Conservation (phyloP, 192 early-diverging fungal species). For the Funneliformis mosseae region DNA sequence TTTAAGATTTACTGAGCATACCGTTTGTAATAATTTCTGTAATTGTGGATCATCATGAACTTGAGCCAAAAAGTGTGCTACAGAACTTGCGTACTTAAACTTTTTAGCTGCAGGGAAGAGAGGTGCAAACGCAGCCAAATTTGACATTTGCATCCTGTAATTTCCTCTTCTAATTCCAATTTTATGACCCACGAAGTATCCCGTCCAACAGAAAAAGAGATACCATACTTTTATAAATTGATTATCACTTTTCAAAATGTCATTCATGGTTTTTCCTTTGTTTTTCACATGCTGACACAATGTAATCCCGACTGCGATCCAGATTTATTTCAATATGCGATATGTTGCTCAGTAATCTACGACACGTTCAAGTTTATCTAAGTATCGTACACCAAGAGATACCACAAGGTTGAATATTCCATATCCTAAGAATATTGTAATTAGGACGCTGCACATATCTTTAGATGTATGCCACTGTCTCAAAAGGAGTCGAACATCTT, state of each 20-base stretch:
- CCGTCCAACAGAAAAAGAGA: background rate
- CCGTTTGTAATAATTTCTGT: background rate
- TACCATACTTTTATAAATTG: background rate
- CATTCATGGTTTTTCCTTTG: background rate
- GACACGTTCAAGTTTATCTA: constrained; percentile 19
- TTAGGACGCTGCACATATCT: background rate
- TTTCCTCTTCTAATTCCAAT: background rate
- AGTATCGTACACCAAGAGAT: background rate
- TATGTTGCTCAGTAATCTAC: background rate
- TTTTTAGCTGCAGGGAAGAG: background rate
- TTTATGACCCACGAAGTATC: background rate
- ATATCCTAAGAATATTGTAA: background rate
- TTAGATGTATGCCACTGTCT: background rate
- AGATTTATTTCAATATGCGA: background rate
- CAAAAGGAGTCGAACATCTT: background rate
- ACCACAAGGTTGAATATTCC: background rate
- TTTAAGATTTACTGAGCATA: background rate
- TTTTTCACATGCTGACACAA: background rate
- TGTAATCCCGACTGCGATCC: background rate
- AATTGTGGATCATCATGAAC: background rate
- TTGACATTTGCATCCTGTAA: background rate
- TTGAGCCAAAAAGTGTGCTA: constrained; percentile 1
- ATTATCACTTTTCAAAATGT: background rate
- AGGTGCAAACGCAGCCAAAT: background rate
- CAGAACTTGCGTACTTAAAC: background rate